phyloP scores from a whole-genome alignment of 345 rosid species.

The Lepidium didymum region DNA sequence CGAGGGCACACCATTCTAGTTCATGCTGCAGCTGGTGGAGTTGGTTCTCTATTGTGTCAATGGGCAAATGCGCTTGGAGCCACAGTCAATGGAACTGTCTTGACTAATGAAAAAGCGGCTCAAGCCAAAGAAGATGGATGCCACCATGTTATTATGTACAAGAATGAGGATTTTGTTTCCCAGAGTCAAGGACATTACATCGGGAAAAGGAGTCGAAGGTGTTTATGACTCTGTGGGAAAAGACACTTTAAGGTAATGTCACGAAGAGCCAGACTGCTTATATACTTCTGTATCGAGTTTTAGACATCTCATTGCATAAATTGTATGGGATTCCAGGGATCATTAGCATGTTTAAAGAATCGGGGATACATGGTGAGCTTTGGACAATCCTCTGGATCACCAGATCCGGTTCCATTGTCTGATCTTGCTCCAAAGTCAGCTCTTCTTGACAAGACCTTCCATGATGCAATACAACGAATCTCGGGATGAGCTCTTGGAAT shows the following conservation, averaged over 20 bases:
- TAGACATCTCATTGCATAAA: neutral
- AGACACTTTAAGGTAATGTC: slow-evolving; percentile 69
- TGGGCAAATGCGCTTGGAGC: slow-evolving; percentile 93
- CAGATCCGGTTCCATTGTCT: slow-evolving; percentile 68
- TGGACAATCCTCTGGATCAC: slow-evolving; percentile 81
- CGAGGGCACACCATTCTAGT: slow-evolving; percentile 69
- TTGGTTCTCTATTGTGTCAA: slow-evolving; percentile 86
- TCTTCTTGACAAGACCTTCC: slow-evolving; percentile 81
- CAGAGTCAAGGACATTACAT: slow-evolving; percentile 72
- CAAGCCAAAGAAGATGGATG: slow-evolving; percentile 96
- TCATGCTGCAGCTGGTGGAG: slow-evolving; percentile 97
- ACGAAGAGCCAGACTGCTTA: neutral
- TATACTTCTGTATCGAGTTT: neutral
- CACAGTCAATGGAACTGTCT: slow-evolving; percentile 78
- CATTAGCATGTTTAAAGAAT: slow-evolving; percentile 65
- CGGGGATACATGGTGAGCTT: slow-evolving; percentile 84
- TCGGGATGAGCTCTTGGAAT: slow-evolving; percentile 67
- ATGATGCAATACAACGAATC: slow-evolving; percentile 61
- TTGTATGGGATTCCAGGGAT: slow-evolving; percentile 44
- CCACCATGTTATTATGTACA: slow-evolving; percentile 69
- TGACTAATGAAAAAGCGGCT: slow-evolving; percentile 76
- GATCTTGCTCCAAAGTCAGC: slow-evolving; percentile 63
- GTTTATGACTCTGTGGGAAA: slow-evolving; percentile 93
- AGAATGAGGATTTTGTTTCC: slow-evolving; percentile 73
- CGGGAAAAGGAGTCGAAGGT: slow-evolving; percentile 76